Percentiles rank a stretch among this genome's conserved stretches.
Evolutionary conservation across 352 stramenopile species (phyloP).

Genomic region (Phytophthora chlamydospora): DNA sequence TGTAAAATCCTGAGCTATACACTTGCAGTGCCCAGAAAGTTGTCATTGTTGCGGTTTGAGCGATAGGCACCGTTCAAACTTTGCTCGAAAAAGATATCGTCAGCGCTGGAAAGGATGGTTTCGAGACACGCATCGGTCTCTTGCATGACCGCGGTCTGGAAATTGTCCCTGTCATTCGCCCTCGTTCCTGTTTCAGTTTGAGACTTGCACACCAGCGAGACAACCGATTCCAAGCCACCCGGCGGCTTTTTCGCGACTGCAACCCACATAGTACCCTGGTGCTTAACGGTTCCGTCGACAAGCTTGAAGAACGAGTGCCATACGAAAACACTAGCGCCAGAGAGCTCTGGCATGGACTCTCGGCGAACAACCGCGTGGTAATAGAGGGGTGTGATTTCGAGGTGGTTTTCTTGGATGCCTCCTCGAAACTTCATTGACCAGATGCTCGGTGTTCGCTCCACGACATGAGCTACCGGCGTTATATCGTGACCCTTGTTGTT

Average conservation of each 20-base stretch:
- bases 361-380: slow-evolving; percentile 18
- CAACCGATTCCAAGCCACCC: slow-evolving; percentile 6
- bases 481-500: background rate
- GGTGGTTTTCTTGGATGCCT: background rate
- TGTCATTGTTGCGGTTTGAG: background rate
- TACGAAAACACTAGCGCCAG: slow-evolving; percentile 18
- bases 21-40: background rate
- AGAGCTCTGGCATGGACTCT: background rate
- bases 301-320: slow-evolving; percentile 18
- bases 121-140: slow-evolving; percentile 14
- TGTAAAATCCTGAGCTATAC: too few relatives aligned
- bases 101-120: slow-evolving; percentile 18
- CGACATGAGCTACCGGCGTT: background rate
- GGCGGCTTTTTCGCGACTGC: slow-evolving; percentile 14
- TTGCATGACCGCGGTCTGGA: slow-evolving; percentile 11
- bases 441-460: slow-evolving; percentile 11
- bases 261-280: slow-evolving; percentile 21
- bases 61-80: background rate
- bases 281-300: background rate
- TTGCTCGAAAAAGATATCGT: slow-evolving; percentile 24
- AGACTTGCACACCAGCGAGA: slow-evolving; percentile 24
- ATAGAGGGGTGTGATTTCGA: background rate
- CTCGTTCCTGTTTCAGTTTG: slow-evolving; percentile 1
- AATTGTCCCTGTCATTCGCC: background rate
- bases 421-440: slow-evolving; percentile 21